Conservation (phyloP, 768 basidiomycete species). For the Suillus hirtellus region DNA sequence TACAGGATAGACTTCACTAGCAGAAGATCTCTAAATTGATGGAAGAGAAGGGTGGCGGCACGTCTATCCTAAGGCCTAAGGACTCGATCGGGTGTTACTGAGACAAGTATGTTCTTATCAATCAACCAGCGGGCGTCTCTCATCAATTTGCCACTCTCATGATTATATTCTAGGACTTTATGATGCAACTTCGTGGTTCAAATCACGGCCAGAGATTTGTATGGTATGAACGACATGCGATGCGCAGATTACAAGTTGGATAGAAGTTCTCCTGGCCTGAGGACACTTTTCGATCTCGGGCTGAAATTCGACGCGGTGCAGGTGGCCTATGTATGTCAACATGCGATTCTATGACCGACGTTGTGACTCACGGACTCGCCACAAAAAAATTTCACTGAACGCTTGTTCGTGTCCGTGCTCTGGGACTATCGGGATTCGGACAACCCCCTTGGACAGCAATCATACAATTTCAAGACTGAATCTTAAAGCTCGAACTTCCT, state of each 20-base stretch:
- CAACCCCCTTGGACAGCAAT: not conserved
- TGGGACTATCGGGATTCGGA: not conserved
- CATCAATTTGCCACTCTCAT: not conserved
- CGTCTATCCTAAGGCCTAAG: not conserved
- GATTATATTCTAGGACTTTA: not conserved
- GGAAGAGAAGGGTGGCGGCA: not conserved
- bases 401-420: no score
- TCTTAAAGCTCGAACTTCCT: not conserved
- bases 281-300: no score
- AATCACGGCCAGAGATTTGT: no score
- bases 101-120: not conserved
- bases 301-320: no score
- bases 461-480: not conserved
- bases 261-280: no score
- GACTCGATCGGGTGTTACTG: not conserved
- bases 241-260: no score
- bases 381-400: no score
- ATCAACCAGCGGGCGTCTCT: not conserved
- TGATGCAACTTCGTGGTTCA: not conserved
- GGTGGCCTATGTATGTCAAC: no score
- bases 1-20: not conserved
- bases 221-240: no score
- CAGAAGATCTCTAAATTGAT: not conserved
- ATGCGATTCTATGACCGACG: no score
- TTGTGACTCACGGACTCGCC: no score